These are phyloP conservation scores for Clarireedia paspali DNA, from an alignment of 2,329 filamentous ascomycete species.

Conservation along the genomic window DNA sequence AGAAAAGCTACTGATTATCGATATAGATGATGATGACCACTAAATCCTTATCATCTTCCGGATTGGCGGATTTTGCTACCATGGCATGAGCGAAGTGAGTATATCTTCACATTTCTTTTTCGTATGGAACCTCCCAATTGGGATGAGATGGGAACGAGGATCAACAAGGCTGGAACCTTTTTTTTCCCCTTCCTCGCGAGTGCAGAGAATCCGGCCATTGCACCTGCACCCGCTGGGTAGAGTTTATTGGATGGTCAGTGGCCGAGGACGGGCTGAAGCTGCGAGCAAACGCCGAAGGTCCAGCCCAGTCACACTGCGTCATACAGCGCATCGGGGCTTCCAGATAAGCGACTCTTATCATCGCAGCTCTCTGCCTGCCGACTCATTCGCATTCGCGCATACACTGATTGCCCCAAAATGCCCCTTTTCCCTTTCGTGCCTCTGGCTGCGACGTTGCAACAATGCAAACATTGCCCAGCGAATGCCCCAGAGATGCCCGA, in stretches of 20 bases:
- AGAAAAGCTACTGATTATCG: background rate
- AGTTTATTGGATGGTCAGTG: conserved; percentile 5
- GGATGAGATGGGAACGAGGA: background rate
- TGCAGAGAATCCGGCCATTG: conserved; percentile 1
- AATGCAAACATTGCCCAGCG: background rate
- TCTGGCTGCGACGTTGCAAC: background rate
- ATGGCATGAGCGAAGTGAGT: conserved; percentile 3
- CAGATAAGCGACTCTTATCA: conserved; percentile 9
- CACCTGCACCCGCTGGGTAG: background rate
- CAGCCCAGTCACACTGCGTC: conserved; percentile 3
- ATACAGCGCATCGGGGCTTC: background rate
- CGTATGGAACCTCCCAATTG: background rate
- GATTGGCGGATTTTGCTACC: background rate
- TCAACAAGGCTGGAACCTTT: conserved; percentile 7
- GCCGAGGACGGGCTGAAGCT: conserved; percentile 1
- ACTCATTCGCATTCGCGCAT: background rate
- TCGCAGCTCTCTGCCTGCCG: background rate
- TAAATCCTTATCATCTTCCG: background rate
- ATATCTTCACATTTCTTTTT: background rate
- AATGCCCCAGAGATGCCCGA: background rate
- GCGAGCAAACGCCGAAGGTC: background rate
- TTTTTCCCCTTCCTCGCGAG: background rate
- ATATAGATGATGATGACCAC: conserved; percentile 6
- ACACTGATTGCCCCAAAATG: background rate
- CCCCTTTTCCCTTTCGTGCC: background rate